phyloP scores from a whole-genome alignment of 2,329 filamentous ascomycete species.

The Sclerotiophoma versabilis region DNA sequence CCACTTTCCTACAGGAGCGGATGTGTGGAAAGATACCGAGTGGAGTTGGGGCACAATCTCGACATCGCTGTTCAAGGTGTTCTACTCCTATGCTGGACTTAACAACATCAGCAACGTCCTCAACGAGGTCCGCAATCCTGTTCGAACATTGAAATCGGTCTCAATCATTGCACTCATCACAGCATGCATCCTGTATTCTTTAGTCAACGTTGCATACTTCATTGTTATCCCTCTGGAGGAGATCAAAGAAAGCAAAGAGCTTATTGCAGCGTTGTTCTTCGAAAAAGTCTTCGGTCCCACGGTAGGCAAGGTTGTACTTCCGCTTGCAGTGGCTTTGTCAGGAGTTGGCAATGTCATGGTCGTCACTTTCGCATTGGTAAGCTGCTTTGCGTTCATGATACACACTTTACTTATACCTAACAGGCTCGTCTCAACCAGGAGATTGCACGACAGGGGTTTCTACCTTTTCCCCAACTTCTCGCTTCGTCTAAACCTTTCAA shows the following conservation, averaged over 20 bases:
- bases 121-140: slow-evolving; percentile 73
- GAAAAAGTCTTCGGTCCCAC: slow-evolving; percentile 66
- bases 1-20: slow-evolving; percentile 55
- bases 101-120: slow-evolving; percentile 74
- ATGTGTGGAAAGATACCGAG: slow-evolving; percentile 68
- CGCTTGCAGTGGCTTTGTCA: slow-evolving; percentile 70
- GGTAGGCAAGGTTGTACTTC: slow-evolving; percentile 65
- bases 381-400: slow-evolving; percentile 25
- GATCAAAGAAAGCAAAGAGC: slow-evolving; percentile 69
- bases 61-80: slow-evolving; percentile 70
- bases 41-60: slow-evolving; percentile 75
- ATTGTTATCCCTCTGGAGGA: slow-evolving; percentile 72
- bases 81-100: slow-evolving; percentile 72
- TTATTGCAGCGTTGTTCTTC: slow-evolving; percentile 74
- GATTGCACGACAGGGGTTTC: slow-evolving; percentile 73
- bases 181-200: slow-evolving; percentile 69
- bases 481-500: slow-evolving; percentile 72
- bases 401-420: not conserved
- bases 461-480: slow-evolving; percentile 67
- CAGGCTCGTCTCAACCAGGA: slow-evolving; percentile 75
- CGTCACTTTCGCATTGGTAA: slow-evolving; percentile 71
- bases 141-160: slow-evolving; percentile 69
- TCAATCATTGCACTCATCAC: slow-evolving; percentile 67
- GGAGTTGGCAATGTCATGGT: slow-evolving; percentile 77
- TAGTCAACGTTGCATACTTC: slow-evolving; percentile 70